A percentile compares a stretch with the other conserved stretches of the same genome.
These are phyloP conservation scores for Avena sativa DNA, from an alignment of 176 grass and related monocot species.

Conservation along the genomic window DNA sequence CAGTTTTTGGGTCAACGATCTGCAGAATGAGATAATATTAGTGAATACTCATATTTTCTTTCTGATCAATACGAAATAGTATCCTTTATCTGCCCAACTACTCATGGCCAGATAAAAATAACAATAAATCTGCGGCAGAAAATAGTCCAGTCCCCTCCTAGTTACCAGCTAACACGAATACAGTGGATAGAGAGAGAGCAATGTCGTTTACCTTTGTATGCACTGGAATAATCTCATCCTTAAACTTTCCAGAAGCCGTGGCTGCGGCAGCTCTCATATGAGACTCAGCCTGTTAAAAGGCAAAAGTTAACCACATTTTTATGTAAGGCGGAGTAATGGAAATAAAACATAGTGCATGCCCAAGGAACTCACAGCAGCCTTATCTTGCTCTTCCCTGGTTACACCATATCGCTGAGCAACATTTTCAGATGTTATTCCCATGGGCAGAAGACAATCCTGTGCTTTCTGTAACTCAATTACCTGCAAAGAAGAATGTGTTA, in stretches of 20 bases:
- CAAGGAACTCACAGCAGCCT: conserved; percentile 82
- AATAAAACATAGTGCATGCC: background rate
- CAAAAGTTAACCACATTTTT: background rate
- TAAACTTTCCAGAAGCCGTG: conserved; percentile 92
- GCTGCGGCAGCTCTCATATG: conserved; percentile 88
- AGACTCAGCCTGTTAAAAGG: conserved; percentile 70
- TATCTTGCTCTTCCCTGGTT: conserved; percentile 88
- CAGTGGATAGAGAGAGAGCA: background rate
- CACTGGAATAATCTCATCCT: conserved; percentile 92
- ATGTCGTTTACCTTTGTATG: conserved; percentile 66
- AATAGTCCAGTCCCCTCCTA: background rate
- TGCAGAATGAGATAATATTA: conserved; percentile 34
- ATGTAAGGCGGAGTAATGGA: background rate
- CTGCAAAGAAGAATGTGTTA: conserved; percentile 54
- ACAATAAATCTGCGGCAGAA: background rate
- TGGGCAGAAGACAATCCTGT: conserved; percentile 95
- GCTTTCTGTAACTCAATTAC: conserved; percentile 75
- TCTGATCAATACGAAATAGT: background rate
- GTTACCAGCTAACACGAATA: background rate
- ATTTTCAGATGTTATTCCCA: conserved; percentile 99
- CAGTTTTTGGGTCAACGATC: conserved; percentile 93
- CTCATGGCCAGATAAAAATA: background rate
- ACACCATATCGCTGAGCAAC: conserved; percentile 84
- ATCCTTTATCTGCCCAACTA: background rate
- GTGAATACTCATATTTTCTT: background rate